These are phyloP conservation scores for Saccharum spontaneum DNA, from an alignment of 176 grass and related monocot genomes.

Conservation along the genomic window DNA sequence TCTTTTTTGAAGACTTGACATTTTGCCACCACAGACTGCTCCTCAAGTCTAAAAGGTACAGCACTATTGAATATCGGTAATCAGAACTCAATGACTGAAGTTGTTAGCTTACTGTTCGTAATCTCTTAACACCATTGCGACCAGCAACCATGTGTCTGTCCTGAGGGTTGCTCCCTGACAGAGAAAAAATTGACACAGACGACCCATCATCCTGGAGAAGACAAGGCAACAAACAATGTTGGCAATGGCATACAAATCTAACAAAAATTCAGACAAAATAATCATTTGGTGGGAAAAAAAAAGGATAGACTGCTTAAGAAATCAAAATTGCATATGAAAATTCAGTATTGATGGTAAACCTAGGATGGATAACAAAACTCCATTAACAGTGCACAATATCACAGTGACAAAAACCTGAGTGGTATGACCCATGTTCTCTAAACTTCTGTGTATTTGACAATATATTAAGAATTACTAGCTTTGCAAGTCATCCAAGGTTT, in stretches of 20 bases:
- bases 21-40: neutral
- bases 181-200: constrained; percentile 88
- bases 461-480: neutral
- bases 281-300: neutral
- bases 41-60: neutral
- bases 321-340: constrained; percentile 2
- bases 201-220: constrained; percentile 90
- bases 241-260: constrained; percentile 3
- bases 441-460: constrained; percentile 3
- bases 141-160: constrained; percentile 93
- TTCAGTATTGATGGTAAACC: neutral
- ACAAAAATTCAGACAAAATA: constrained; percentile 15
- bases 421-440: neutral
- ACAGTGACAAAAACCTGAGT: neutral
- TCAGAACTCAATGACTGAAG: neutral
- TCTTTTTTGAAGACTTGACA: neutral
- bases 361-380: neutral
- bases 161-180: constrained; percentile 86
- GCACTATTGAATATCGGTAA: constrained; percentile 23
- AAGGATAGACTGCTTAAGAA: neutral
- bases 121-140: constrained; percentile 90
- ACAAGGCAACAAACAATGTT: constrained; percentile 32
- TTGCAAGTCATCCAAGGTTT: neutral
- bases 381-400: neutral
- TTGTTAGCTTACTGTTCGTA: constrained; percentile 69